Evolutionary conservation across 1,284 basidiomycete species (phyloP).

Genomic region (Ustilago shanxiensis): DNA sequence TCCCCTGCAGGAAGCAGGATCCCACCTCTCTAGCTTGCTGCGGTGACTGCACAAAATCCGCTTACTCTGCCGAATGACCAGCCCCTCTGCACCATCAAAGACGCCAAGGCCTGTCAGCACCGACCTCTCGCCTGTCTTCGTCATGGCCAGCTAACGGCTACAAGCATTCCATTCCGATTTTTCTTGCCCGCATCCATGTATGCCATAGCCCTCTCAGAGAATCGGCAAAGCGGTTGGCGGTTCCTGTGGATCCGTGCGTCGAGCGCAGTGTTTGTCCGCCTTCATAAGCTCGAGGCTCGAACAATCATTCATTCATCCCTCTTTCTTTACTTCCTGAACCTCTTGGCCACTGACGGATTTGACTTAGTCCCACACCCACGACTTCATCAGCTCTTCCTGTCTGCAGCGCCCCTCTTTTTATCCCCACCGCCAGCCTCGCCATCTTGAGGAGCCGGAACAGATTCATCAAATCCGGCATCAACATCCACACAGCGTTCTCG

Average conservation of each 20-base stretch:
- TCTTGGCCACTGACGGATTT: background rate
- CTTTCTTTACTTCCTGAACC: background rate
- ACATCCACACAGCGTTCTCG: background rate
- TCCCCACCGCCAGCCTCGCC: background rate
- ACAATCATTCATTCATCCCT: background rate
- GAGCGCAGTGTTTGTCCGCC: conserved; percentile 4
- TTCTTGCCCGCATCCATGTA: background rate
- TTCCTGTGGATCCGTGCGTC: background rate
- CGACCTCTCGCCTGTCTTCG: conserved; percentile 2
- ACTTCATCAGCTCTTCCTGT: conserved; percentile 7
- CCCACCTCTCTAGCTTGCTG: background rate
- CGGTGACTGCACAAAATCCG: background rate
- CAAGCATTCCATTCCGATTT: background rate
- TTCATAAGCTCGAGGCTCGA: background rate
- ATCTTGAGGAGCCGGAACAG: background rate
- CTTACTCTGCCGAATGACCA: background rate
- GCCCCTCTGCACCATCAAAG: background rate
- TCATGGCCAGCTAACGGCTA: conserved; percentile 1
- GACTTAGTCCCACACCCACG: background rate
- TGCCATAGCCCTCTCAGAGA: background rate
- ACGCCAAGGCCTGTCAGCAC: background rate
- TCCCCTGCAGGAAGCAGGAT: background rate
- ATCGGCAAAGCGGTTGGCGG: background rate
- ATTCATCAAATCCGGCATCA: conserved; percentile 4
- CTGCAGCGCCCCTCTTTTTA: background rate